Evolutionary conservation across 164 flowering plant genomes (phyloP), one percentile per base, ranked within the genome.

Genomic region (Nymphaea thermarum): DNA sequence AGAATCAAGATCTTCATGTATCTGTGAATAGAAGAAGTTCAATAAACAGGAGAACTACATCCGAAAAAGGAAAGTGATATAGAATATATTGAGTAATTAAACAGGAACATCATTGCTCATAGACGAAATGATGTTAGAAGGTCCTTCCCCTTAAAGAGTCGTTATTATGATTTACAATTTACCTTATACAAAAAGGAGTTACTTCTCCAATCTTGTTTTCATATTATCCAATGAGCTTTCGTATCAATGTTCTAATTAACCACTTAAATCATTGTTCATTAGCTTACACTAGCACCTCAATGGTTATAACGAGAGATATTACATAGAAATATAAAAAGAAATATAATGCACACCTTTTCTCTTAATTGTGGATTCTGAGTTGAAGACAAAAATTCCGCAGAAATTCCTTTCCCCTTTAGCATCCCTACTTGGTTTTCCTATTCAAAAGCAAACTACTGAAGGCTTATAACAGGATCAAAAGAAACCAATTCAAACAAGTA

Each of bases 391-490:
- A 68, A 90, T 74, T 90, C 98, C 67, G 93, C 98, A 68, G 88
- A 81, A 77, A 93, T 86, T 43, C 88, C 86, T 78, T 84, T 90
- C 71, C 84, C 87, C 81, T 90, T 93, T 76, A 93, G 73, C 61
- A 90, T 84, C 71, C 71, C 65, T 63, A 93, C 98, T 82, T 93
- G 98, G 77, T 91, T 93, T 82, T 93, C 98, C 98, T 93, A 68
- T 43, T 70, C 62, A 63, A 44, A 65, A 67, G 45, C 10, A 66
- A 7, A 43, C 36, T 6, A 71, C 64, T 45, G 3, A 67, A 62
- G 7, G 61, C 65, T 41, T 36, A 65, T 43, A 16, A 25, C 6
- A 12, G 36, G 18, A 43, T n/a, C 61, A 4, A 62, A 66, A 62
- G 51, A 15, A 44, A 60, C 44, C 43, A 15, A 18, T 42, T 44